Conservation (phyloP, 768 basidiomycete genomes). For the Galerina sulciceps region DNA sequence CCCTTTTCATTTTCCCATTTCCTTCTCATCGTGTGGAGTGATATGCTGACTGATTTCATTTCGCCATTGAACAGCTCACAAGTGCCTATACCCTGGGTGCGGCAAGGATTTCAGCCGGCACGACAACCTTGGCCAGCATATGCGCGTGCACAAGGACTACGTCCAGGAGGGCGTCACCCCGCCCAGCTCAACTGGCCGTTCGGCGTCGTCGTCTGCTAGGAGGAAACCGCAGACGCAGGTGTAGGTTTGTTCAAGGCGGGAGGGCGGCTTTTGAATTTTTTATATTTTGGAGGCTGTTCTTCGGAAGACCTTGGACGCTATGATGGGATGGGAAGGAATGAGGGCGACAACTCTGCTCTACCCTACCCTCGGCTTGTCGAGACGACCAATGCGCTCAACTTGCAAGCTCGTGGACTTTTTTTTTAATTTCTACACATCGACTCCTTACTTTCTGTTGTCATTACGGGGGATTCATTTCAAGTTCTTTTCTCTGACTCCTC, state of each 20-base stretch:
- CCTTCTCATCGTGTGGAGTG: conserved; percentile 3
- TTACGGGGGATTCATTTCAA: not conserved
- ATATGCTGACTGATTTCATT: not conserved
- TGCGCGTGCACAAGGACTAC: conserved; percentile 75
- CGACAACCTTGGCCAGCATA: conserved; percentile 89
- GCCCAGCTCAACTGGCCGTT: conserved; percentile 8
- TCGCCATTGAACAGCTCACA: conserved; percentile 58
- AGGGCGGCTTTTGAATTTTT: no score
- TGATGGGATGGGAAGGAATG: no score
- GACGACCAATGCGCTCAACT: no score
- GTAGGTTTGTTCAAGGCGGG: not conserved
- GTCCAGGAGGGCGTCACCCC: conserved; percentile 26
- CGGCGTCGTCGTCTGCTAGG: conserved; percentile 13
- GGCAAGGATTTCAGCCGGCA: conserved; percentile 85
- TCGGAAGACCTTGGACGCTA: no score
- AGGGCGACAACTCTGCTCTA: no score
- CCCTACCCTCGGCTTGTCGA: no score
- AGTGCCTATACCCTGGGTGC: conserved; percentile 80
- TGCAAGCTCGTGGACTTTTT: conserved; percentile 10
- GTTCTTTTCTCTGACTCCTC: not conserved
- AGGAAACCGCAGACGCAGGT: conserved; percentile 13
- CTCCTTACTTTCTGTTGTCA: not conserved
- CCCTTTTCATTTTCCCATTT: conserved; percentile 11
- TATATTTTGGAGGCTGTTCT: no score
- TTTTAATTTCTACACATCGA: not conserved